Conservation (phyloP, 306 rosid species). For the Citrullus colocynthis region DNA sequence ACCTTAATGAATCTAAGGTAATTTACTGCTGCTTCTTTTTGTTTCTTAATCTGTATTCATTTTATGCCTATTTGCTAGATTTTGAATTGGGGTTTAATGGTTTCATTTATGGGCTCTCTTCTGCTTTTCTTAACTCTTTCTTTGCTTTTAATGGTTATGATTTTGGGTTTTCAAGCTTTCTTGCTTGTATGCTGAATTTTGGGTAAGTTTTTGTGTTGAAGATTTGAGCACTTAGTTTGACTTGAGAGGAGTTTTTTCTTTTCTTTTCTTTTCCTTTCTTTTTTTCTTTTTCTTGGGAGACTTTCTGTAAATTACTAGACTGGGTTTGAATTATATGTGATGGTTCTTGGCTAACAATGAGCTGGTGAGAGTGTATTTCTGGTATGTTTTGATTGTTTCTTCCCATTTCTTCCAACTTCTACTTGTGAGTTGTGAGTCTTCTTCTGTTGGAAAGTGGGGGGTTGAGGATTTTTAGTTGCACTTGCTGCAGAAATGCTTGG, state of each 20-base stretch:
- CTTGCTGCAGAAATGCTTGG: background rate
- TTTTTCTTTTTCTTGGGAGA: background rate
- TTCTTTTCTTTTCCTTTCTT: background rate
- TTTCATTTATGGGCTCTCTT: constrained; percentile 3
- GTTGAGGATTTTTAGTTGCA: background rate
- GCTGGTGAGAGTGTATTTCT: background rate
- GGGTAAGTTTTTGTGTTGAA: background rate
- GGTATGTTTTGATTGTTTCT: background rate
- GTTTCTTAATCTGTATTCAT: background rate
- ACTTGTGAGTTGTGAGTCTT: background rate
- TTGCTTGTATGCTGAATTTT: constrained; percentile 7
- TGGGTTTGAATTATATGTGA: background rate
- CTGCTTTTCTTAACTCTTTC: background rate
- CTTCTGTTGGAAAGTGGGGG: background rate
- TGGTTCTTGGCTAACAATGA: background rate
- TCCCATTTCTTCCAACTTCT: background rate
- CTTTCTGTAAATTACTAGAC: background rate
- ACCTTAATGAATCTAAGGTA: constrained; percentile 56
- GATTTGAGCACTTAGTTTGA: background rate
- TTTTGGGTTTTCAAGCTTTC: background rate
- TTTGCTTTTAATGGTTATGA: background rate
- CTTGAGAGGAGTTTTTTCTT: background rate
- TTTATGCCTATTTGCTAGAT: background rate
- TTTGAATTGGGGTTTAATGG: background rate
- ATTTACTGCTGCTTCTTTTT: background rate